Conservation (phyloP, 208 protist genomes). For the Leishmania lainsoni region DNA sequence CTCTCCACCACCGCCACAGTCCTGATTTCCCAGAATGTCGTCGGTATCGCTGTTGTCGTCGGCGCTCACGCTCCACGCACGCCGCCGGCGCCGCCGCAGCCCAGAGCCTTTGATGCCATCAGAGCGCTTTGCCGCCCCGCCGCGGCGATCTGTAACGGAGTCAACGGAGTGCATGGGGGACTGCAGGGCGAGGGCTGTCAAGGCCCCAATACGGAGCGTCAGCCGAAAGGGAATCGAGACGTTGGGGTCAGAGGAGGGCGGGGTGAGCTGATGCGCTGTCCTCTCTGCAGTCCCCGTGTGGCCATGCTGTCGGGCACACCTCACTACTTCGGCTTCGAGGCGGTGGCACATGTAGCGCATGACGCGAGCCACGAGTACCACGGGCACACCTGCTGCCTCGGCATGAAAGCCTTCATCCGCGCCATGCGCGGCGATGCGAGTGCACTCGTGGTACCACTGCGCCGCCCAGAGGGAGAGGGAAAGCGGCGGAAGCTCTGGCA, state of each 20-base stretch:
- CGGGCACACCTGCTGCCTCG: constrained; percentile 23
- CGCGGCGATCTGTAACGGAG: background rate
- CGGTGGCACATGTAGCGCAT: constrained; percentile 22
- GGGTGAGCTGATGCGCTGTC: background rate
- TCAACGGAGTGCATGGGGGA: background rate
- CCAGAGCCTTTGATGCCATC: background rate
- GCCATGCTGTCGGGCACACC: background rate
- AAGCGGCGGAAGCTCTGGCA: background rate
- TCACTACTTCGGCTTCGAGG: constrained; percentile 18
- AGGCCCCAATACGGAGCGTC: constrained; percentile 22
- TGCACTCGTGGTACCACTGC: constrained; percentile 34
- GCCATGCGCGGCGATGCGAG: constrained; percentile 27
- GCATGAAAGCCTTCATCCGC: constrained; percentile 33
- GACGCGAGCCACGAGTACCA: constrained; percentile 15
- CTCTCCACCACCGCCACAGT: background rate
- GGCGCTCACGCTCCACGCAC: background rate
- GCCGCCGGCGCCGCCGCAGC: background rate
- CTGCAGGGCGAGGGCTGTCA: constrained; percentile 11
- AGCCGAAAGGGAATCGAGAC: background rate
- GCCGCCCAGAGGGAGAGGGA: background rate
- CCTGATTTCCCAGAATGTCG: background rate
- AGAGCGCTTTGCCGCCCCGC: constrained; percentile 1
- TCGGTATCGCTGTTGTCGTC: background rate
- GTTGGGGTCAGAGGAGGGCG: background rate
- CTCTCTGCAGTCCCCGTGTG: background rate